Evolutionary conservation across 306 rosid genomes (phyloP).

Genomic region (Prosopis cineraria): DNA sequence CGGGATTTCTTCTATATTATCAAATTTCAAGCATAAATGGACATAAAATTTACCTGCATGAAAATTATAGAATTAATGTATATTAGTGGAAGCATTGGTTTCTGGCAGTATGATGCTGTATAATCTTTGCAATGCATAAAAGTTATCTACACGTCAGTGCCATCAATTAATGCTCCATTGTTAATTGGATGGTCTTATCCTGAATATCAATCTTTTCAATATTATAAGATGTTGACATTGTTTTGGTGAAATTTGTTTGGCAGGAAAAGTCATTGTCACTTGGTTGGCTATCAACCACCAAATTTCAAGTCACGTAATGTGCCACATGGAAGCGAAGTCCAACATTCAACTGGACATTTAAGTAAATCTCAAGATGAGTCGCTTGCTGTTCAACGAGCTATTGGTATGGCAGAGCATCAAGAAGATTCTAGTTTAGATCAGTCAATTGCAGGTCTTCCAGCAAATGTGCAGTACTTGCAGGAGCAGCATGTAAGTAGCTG

Average conservation of each 20-base stretch:
- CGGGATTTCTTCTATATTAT: not conserved
- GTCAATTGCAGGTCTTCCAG: slow-evolving; percentile 31
- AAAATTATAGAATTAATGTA: slow-evolving; percentile 6
- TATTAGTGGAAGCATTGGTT: slow-evolving; percentile 2
- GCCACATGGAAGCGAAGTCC: slow-evolving; percentile 39
- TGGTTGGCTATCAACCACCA: slow-evolving; percentile 66
- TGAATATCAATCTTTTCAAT: slow-evolving; percentile 3
- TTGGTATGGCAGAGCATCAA: slow-evolving; percentile 23
- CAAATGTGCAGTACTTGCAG: slow-evolving; percentile 18
- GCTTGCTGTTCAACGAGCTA: slow-evolving; percentile 38
- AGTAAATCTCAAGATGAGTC: slow-evolving; percentile 38
- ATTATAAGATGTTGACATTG: slow-evolving; percentile 15
- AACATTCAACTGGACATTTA: slow-evolving; percentile 36
- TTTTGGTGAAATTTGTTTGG: slow-evolving; percentile 40
- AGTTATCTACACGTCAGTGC: not conserved
- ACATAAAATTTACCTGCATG: not conserved
- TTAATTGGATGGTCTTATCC: slow-evolving; percentile 4
- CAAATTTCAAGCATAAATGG: not conserved
- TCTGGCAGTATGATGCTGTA: not conserved
- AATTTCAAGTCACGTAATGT: slow-evolving; percentile 36
- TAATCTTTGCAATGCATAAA: not conserved
- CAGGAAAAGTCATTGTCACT: slow-evolving; percentile 84
- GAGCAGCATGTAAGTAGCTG: slow-evolving; percentile 45
- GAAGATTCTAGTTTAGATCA: slow-evolving; percentile 30
- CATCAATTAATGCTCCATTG: not conserved